A percentile compares a stretch with the other conserved stretches of the same genome.
These are phyloP conservation scores for Arabidopsis arenosa DNA, from an alignment of 345 rosid genomes.

Conservation along the genomic window DNA sequence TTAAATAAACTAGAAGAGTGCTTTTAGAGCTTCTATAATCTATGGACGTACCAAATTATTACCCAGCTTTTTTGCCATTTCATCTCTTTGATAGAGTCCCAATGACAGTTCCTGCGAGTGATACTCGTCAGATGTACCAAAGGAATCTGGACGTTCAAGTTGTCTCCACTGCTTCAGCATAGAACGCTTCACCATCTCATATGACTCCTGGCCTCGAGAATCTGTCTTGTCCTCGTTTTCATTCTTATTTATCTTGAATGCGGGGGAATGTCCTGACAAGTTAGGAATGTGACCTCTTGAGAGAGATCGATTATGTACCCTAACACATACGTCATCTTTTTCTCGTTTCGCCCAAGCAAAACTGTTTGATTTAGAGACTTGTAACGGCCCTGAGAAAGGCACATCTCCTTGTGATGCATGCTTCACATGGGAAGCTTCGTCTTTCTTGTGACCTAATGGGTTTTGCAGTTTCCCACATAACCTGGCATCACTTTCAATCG, in stretches of 20 bases:
- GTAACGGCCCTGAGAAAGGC: slow-evolving; percentile 89
- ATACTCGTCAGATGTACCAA: slow-evolving; percentile 85
- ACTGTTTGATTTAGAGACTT: slow-evolving; percentile 83
- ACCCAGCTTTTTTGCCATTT: slow-evolving; percentile 62
- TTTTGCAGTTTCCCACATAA: slow-evolving; percentile 55
- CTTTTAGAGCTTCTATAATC: slow-evolving; percentile 39
- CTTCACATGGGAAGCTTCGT: slow-evolving; percentile 73
- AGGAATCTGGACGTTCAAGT: slow-evolving; percentile 83
- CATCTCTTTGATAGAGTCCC: slow-evolving; percentile 74
- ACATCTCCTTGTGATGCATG: slow-evolving; percentile 90
- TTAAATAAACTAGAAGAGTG: slow-evolving; percentile 25
- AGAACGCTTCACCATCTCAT: slow-evolving; percentile 59
- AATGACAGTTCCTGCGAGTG: slow-evolving; percentile 84
- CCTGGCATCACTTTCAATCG: slow-evolving; percentile 41
- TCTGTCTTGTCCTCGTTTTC: slow-evolving; percentile 49
- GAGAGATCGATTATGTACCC: slow-evolving; percentile 62
- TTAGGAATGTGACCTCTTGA: slow-evolving; percentile 67
- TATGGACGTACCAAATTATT: slow-evolving; percentile 64
- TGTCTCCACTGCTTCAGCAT: slow-evolving; percentile 77
- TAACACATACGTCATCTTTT: slow-evolving; percentile 59
- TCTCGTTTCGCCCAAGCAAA: slow-evolving; percentile 93
- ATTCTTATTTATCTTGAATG: slow-evolving; percentile 51
- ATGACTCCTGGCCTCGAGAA: slow-evolving; percentile 63
- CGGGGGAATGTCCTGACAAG: slow-evolving; percentile 56
- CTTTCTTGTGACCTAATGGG: slow-evolving; percentile 54